Conservation (phyloP, 192 early-diverging fungal genomes). For the Spizellomyces punctatus region DNA sequence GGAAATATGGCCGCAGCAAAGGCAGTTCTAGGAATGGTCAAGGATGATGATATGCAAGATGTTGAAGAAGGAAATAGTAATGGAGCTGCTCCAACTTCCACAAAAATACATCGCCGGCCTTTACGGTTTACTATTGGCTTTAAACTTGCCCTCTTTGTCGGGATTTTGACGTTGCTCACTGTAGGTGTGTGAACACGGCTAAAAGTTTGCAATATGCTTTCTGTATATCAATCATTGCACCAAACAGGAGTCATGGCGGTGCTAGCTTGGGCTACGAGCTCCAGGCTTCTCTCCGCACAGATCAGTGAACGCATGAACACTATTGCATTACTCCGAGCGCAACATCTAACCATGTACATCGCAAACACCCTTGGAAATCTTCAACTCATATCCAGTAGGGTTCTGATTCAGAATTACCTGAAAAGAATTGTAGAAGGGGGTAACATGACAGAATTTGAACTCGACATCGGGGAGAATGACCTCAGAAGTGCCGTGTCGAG, state of each 20-base stretch:
- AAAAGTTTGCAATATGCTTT: not conserved
- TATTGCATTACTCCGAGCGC: constrained; percentile 4
- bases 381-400: constrained; percentile 9
- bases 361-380: not conserved
- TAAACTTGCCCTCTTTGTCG: constrained; percentile 11
- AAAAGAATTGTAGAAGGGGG: not conserved
- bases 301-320: constrained; percentile 13
- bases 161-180: constrained; percentile 16
- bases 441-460: not conserved
- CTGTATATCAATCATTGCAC: not conserved
- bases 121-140: constrained; percentile 7
- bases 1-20: too few species aligned
- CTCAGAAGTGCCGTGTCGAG: constrained; percentile 3
- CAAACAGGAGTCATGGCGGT: not conserved
- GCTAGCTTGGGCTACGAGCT: constrained; percentile 10
- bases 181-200: constrained; percentile 3
- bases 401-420: constrained; percentile 17
- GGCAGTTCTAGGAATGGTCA: too few species aligned
- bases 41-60: too few species aligned
- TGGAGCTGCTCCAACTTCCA: too few species aligned
- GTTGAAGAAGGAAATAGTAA: too few species aligned
- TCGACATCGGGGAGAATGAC: not conserved
- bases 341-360: not conserved
- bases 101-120: not conserved
- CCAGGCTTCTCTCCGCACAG: constrained; percentile 2